Base-by-base conservation (phyloP, 1,139 yeast genomes). In the Geotrichum histeridarum region DNA sequence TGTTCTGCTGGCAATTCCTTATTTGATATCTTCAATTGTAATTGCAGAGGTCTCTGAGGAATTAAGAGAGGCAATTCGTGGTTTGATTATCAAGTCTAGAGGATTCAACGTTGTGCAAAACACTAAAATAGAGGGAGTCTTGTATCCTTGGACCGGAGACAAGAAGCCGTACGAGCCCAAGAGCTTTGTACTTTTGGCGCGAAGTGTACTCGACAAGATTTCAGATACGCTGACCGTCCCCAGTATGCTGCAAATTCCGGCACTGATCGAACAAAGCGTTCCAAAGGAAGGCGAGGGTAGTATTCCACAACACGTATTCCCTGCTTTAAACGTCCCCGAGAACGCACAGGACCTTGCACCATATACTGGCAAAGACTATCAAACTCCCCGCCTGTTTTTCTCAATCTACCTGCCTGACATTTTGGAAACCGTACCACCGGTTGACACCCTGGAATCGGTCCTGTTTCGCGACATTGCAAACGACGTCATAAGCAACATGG, bases 401-500 rank as follows among this genome's bases (percentile, higher is more conserved):
- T 84, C 84, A 59, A 82, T 86, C 22, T 93, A 86, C 69, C 73
- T 80, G 58, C 77, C 79, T 18, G 67, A 66, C 36, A 74, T 72
- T 11, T 79, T 86, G 57, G 84, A 82, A 57, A 87, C 97, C 0
- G 88, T 87, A 2, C 96, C 97, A 0, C 73, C 80, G 1, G 76
- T 80, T 18, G 77, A 77, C 4, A 73, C 86, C 0, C 84, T 83
- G 63, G 76, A 75, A 32, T 81, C 84, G 3, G 70, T 88, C 53
- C 69, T 93, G 44, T 77, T 90, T 63, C 80, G 88, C 60, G 99
- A 94, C 66, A 72, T 88, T 30, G 76, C 85, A 33, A 78, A 79
- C 54, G 97, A 93, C 67, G 73, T 87, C 42, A 79, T 91, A 58
- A 82, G 85, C 56, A 82, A 86, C 61, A 74, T 93, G 73, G 95